Base-by-base conservation (phyloP, 768 basidiomycete species). In the Amyloporia xantha region DNA sequence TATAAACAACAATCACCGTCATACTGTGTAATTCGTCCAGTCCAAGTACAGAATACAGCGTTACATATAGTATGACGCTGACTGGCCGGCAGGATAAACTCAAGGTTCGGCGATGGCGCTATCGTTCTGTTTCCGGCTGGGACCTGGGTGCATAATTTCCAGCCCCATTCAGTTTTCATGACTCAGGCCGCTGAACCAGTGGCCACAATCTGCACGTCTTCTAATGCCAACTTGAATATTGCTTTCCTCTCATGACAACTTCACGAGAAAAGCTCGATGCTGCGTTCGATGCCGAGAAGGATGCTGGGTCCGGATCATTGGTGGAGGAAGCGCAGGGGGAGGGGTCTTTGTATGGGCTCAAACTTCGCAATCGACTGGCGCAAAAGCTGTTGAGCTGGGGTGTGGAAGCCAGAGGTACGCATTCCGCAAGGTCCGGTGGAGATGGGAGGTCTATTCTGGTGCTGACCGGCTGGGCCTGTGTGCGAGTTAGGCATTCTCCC, bases 401-500 rank as follows among this genome's bases (percentile, higher is more conserved):
- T 4, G 55, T 68, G 2, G 67, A 68, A 45, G 58, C 53, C 9
- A 55, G 67, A 54, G 66, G 67, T 67, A 28, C 23, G 62, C 50
- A 4, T 5, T n/a, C 43, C 6, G 26, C 10, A 23, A 23, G 21
- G 26, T 36, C 43, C 30, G 30, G 15, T 15, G n/a, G n/a, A n/a
- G n/a, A n/a, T n/a, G n/a, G n/a, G n/a, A n/a, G n/a, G n/a, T n/a
- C n/a, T n/a, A n/a, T n/a, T n/a, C n/a, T n/a, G n/a, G n/a, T n/a
- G n/a, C n/a, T n/a, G 30, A 33, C 15, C 30, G 30, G 9, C 21
- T 5, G 1, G 27, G 26, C 2, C 7, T 15, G 21, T 12, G 19
- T 17, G 5, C 10, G 39, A 1, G 23, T 9, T 27, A 68, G 67
- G 67, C 23, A 65, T 78, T 12, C 56, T 60, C 6, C 71, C 71